These are phyloP conservation scores for Macrotyloma uniflorum DNA, from an alignment of 306 rosid genomes.

Conservation along the genomic window DNA sequence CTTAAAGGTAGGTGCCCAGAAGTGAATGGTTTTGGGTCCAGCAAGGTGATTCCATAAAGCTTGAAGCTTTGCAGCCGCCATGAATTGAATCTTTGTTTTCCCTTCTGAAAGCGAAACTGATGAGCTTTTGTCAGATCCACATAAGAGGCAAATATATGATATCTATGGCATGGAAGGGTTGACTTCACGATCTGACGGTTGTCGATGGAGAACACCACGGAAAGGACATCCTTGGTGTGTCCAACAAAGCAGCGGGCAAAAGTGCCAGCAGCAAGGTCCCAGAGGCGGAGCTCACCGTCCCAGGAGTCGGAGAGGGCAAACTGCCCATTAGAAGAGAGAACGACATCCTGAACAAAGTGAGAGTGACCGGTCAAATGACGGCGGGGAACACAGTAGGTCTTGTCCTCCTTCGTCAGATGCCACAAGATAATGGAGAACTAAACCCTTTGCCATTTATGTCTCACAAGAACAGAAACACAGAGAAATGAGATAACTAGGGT, in stretches of 20 bases:
- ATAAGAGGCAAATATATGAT: conserved; percentile 82
- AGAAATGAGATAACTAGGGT: conserved; percentile 53
- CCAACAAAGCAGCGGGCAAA: conserved; percentile 93
- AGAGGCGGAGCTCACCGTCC: conserved; percentile 98
- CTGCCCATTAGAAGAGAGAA: conserved; percentile 96
- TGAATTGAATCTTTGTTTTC: too few relatives aligned
- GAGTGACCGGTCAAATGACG: conserved; percentile 92
- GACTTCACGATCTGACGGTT: conserved; percentile 96
- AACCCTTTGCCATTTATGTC: conserved; percentile 66
- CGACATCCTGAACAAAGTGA: conserved; percentile 90
- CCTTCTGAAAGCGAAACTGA: conserved; percentile 91
- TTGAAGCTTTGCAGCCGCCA: too few relatives aligned
- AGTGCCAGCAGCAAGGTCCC: conserved; percentile 82
- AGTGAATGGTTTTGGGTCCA: too few relatives aligned
- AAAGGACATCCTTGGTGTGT: conserved; percentile 92
- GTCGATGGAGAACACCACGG: conserved; percentile 91
- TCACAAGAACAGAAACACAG: too few relatives aligned
- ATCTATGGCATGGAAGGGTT: conserved; percentile 96
- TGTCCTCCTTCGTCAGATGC: conserved; percentile 89
- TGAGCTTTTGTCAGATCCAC: conserved; percentile 83
- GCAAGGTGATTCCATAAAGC: too few relatives aligned
- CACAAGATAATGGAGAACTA: conserved; percentile 84
- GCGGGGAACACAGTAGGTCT: conserved; percentile 89
- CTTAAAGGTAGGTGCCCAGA: conserved; percentile 99
- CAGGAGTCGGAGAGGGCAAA: conserved; percentile 97